Base-by-base conservation (phyloP, 75 land plant species). In the Selaginella tamariscina region DNA sequence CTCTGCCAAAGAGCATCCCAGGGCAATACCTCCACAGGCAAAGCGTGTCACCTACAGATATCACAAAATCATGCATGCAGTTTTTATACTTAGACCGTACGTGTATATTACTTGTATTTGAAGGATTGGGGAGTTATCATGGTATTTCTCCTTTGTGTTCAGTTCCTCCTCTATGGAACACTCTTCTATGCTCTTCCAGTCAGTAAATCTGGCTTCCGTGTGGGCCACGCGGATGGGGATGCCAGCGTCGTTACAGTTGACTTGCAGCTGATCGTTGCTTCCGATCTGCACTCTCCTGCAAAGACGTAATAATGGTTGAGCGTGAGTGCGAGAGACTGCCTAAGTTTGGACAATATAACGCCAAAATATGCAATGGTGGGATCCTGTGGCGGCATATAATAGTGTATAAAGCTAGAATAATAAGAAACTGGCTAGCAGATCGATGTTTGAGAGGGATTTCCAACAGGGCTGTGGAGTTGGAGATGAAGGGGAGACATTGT, bases 161-260 rank as follows among this genome's bases (percentile, higher is more conserved):
- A 59, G 21, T 26, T 59, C 24, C 9, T 21, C 9, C 62, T 59
- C 62, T 2, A 59, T 59, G 9, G 62, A 59, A 23, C 62, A 59
- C 8, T 21, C 8, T 2, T 2, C 26, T 8, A 23, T 5, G 21
- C n/a, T 21, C 9, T n/a, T 21, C 62, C 62, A 59, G 26, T 59
- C 62, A 9, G 8, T 59, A 23, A 59, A 59, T 8, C 62, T 59
- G 5, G 62, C 62, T 2, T 59, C 62, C 9, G 62, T 21, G 62
- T 2, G 2, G 21, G 62, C 62, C 8, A 23, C 62, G 23, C 8
- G 27, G 23, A 59, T 9, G 5, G 26, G 21, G 8, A 59, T 21
- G 9, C 62, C 62, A 9, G 9, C 8, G 21, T 59, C 62, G 26
- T 59, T 59, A 23, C 62, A 59, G 18, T 59, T n/a, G 27, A 59